Base-by-base conservation (phyloP, 2,329 filamentous ascomycete species). In the Exophiala aquamarina region DNA sequence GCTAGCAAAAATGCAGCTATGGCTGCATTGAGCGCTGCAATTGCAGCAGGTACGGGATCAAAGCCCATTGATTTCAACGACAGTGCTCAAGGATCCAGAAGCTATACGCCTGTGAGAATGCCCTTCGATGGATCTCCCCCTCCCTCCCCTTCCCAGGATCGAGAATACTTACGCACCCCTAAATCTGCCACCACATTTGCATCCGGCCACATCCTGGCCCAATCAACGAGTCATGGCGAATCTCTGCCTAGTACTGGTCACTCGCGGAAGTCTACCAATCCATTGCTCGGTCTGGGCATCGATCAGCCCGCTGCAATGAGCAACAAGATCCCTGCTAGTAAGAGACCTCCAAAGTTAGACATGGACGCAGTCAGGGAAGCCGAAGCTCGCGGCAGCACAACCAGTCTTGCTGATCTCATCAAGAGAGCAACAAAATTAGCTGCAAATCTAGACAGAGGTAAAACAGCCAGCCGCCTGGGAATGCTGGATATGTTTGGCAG, bases 381-480 rank as follows among this genome's bases (percentile, higher is more conserved):
- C 13, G 89, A 96, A 66, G 81, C 86, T 1, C 82, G 93, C 61
- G 91, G 89, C 3, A 96, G 91, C 64, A 75, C 95, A 54, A 97
- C 93, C 1, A 96, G 91, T 67, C 72, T 98, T 49, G 87, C 91
- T 0, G 93, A 97, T 64, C 72, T 98, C 50, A 97, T 98, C 57
- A 79, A 83, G 61, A 82, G 93, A 58, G 93, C 93, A 9, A 97
- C 92, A 1, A 83, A 82, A 56, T 73, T 97, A 29, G 92, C 91
- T 13, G 82, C 88, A 0, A 90, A 95, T 68, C 83, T 98, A 49
- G 92, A 97, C 60, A 84, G 84, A 56, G 92, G 92, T 10, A 84
- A 71, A 56, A 84, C 82, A 15, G 81, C 81, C 10, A 84, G 81
- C 61, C 71, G 77, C 47, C 59, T 81, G 5, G 77, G 76, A 14